Evolutionary conservation across 768 basidiomycete genomes (phyloP).

Genomic region (Lactarius quietus): DNA sequence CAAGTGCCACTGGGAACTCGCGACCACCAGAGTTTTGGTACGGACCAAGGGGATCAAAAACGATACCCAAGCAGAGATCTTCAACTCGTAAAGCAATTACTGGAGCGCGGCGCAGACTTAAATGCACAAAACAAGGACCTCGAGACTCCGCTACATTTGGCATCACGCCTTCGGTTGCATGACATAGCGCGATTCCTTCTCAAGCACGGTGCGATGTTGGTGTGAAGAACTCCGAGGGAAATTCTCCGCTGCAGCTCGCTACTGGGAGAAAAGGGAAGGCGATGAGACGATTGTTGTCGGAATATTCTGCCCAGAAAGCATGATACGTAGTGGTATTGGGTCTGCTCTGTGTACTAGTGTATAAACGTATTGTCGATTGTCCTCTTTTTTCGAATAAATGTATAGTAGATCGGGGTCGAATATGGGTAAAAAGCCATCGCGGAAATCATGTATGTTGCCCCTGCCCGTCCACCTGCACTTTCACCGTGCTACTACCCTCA

Average conservation of each 20-base stretch:
- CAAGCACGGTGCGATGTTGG: background rate
- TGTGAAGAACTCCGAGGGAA: background rate
- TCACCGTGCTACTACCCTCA: too few relatives aligned
- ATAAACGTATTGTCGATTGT: too few relatives aligned
- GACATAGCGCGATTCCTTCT: background rate
- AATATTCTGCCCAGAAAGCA: background rate
- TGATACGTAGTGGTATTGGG: background rate
- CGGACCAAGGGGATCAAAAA: background rate
- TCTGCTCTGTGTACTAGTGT: too few relatives aligned
- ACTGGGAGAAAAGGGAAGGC: background rate
- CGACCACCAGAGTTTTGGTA: background rate
- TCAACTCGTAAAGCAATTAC: background rate
- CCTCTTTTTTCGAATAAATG: too few relatives aligned
- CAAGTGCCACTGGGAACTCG: background rate
- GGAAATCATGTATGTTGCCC: too few relatives aligned
- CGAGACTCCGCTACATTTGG: background rate
- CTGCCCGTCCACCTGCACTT: too few relatives aligned
- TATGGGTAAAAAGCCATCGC: too few relatives aligned
- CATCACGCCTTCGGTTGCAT: background rate
- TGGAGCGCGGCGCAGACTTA: background rate
- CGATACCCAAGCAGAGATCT: background rate
- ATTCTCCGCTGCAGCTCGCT: background rate
- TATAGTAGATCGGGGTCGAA: too few relatives aligned
- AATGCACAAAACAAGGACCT: background rate
- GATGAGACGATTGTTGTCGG: background rate